phyloP scores from a whole-genome alignment of 345 rosid species.

The Gossypium raimondii region DNA sequence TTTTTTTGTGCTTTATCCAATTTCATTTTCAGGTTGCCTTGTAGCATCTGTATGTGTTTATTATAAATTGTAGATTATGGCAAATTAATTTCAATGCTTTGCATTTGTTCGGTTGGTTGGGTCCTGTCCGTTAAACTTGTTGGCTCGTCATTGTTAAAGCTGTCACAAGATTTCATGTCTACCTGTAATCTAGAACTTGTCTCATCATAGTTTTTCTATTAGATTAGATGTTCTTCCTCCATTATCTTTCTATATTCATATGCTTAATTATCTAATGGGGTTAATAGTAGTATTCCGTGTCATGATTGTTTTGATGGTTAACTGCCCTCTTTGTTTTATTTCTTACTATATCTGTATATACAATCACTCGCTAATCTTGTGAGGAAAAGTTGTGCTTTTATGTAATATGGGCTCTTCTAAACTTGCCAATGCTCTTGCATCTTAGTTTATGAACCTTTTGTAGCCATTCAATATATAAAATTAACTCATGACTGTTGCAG shows the following conservation, averaged over 20 bases:
- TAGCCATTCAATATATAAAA: neutral
- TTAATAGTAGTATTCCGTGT: neutral
- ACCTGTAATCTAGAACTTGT: neutral
- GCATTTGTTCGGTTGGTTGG: neutral
- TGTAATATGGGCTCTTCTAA: neutral
- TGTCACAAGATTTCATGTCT: constrained; percentile 6
- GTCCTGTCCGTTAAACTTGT: neutral
- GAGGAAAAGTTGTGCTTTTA: neutral
- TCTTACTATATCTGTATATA: neutral
- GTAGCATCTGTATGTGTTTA: neutral
- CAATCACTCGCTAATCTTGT: neutral
- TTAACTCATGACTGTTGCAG: neutral
- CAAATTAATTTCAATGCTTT: constrained; percentile 8
- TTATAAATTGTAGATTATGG: neutral
- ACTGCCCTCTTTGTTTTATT: neutral
- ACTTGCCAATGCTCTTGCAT: constrained; percentile 1
- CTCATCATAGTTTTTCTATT: neutral
- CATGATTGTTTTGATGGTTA: neutral
- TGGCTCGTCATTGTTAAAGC: constrained; percentile 7
- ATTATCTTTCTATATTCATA: neutral
- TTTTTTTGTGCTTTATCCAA: constrained; percentile 13
- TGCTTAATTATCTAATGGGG: neutral
- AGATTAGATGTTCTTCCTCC: neutral
- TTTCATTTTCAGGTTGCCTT: constrained; percentile 7
- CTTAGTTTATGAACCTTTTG: neutral